Conservation (phyloP, 495 filamentous ascomycete species). For the Ascodesmis nigricans region DNA sequence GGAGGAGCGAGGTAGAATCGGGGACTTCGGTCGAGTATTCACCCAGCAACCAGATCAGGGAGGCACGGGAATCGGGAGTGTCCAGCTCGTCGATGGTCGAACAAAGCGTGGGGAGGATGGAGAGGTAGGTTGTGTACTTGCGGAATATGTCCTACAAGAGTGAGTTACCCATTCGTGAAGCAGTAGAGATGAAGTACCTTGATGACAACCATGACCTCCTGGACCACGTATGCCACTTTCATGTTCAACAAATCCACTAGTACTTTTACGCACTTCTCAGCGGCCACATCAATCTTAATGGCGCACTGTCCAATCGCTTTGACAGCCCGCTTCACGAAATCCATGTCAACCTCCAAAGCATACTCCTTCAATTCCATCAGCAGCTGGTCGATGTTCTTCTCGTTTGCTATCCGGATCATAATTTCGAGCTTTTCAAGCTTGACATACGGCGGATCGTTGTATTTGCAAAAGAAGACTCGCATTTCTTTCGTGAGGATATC, state of each 20-base stretch:
- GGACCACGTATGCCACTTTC: slow-evolving; percentile 97
- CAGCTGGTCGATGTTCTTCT: slow-evolving; percentile 88
- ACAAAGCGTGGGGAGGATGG: slow-evolving; percentile 89
- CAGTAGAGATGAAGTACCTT: slow-evolving; percentile 27
- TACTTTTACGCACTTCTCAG: slow-evolving; percentile 85
- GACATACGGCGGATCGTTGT: slow-evolving; percentile 94
- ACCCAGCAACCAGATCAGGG: slow-evolving; percentile 92
- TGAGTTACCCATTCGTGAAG: not conserved
- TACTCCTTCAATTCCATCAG: slow-evolving; percentile 91
- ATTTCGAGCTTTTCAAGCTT: slow-evolving; percentile 96
- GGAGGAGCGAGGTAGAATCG: slow-evolving; percentile 3
- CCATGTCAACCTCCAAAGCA: slow-evolving; percentile 95
- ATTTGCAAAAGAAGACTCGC: slow-evolving; percentile 98
- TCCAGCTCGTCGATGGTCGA: slow-evolving; percentile 93
- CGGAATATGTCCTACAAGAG: slow-evolving; percentile 57
- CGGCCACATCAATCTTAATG: slow-evolving; percentile 89
- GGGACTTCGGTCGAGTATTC: slow-evolving; percentile 56
- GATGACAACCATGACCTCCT: slow-evolving; percentile 94
- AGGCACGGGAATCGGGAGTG: slow-evolving; percentile 75
- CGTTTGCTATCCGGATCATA: slow-evolving; percentile 97
- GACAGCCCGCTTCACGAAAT: slow-evolving; percentile 84
- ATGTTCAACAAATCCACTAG: slow-evolving; percentile 83
- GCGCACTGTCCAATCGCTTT: slow-evolving; percentile 92
- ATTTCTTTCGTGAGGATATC: slow-evolving; percentile 94
- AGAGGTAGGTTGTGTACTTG: slow-evolving; percentile 93